Evolutionary conservation across 2,329 filamentous ascomycete genomes (phyloP), one percentile per base, ranked within the genome.

Genomic region (Xylaria multiplex): DNA sequence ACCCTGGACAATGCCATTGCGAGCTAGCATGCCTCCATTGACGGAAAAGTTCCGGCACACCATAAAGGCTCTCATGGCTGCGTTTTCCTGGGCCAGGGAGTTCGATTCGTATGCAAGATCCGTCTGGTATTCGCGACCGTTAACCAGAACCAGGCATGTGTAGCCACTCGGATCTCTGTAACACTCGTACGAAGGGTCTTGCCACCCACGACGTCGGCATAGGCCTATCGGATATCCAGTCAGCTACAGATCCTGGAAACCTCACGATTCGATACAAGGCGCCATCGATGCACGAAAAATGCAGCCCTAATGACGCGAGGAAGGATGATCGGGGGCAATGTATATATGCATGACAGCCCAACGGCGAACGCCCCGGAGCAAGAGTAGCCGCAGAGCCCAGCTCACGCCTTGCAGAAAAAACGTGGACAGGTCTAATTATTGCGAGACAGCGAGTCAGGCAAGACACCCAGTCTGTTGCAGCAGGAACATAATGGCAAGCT

Each of bases 31-130:
- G 77, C 95, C 95, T 74, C 96, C 93, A 78, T 97, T 97, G 79
- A 96, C 92, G 62, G 93, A 97, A 82, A 97, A 97, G 85, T 97
- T 97, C 70, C 93, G 91, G 84, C 95, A 97, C 72, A 97, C 96
- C 88, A 97, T 95, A 81, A 97, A 98, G 64, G 95, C 95, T 69
- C 93, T 91, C 88, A 96, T 96, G 67, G 95, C 95, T 30, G 95
- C 95, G 75, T 95, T 96, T 79, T 98, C 94, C 77, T 93, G 92
- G 53, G 95, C 95, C 71, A 97, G 85, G 55, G 87, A 84, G 77
- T 95, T 92, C 69, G 91, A 92, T 77, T 92, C 89, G 81, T 96
- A 97, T 70, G 90, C 87, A 43, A 91, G 86, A 79, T 97, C 93
- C 49, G 94, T 97, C 79, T 94, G 93, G 82, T 97, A 98, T 83